A percentile compares a stretch with the other conserved stretches of the same genome.
Conservation (phyloP, 2,329 filamentous ascomycete genomes). For the Fusarium coffeatum region DNA sequence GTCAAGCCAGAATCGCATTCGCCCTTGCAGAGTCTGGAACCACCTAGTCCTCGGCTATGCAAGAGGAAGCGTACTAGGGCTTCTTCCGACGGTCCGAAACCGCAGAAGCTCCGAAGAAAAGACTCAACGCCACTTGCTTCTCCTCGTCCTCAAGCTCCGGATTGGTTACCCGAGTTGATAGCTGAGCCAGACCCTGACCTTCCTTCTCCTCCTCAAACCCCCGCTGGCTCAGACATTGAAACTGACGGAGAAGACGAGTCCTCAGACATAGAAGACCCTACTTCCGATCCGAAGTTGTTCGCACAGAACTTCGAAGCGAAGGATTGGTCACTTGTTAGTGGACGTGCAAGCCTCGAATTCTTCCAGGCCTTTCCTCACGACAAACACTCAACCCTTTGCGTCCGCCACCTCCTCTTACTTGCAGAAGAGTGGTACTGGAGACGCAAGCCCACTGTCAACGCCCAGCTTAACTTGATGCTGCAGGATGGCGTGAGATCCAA, state of each 20-base stretch:
- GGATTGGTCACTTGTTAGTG: background rate
- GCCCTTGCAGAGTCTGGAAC: background rate
- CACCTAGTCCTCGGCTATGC: background rate
- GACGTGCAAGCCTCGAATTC: conserved; percentile 15
- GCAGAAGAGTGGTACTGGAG: conserved; percentile 28
- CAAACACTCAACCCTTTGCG: conserved; percentile 29
- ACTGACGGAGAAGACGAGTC: background rate
- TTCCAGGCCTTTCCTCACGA: conserved; percentile 39
- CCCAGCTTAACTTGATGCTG: background rate
- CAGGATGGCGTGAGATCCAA: background rate
- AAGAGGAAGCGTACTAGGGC: conserved; percentile 12
- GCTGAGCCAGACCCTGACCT: background rate
- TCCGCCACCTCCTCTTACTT: conserved; percentile 24
- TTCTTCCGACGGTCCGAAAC: background rate
- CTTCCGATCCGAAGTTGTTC: conserved; percentile 12
- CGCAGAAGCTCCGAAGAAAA: conserved; percentile 11
- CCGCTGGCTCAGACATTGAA: background rate
- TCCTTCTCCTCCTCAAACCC: background rate
- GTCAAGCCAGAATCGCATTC: background rate
- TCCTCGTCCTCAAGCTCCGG: background rate
- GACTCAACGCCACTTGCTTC: background rate
- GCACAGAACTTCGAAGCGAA: conserved; percentile 2
- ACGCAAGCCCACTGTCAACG: conserved; percentile 1
- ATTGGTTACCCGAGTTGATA: background rate
- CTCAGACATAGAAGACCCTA: background rate